Base-by-base conservation (phyloP, 805 yeast genomes). In the Saccharomycopsis microspora region DNA sequence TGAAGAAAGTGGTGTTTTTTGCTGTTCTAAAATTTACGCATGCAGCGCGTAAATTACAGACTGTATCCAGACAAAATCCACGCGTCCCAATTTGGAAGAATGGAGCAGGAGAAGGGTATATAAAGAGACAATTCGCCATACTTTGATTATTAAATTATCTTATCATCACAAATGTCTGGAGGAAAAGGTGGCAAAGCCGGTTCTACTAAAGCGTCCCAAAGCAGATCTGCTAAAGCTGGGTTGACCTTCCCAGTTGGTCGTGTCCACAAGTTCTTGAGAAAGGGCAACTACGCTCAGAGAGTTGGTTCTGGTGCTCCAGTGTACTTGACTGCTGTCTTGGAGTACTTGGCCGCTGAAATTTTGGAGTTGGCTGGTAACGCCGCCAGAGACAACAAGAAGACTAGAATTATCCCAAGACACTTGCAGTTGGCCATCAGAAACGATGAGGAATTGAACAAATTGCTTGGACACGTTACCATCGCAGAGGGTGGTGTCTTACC, bases 401-500 rank as follows among this genome's bases (percentile, higher is more conserved):
- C 96, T 64, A 89, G 97, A 83, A 89, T 89, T 62, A 87, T 88
- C 63, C 97, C 97, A 75, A 90, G 97, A 79, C 97, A 89, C 73
- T 80, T 89, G 72, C 96, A 89, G 74, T 79, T 89, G 63, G 97
- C 97, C 70, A 89, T 89, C 78, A 86, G 97, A 80, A 90, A 89
- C 67, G 97, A 90, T 78, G 97, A 90, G 74, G 97, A 90, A 73
- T 80, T 90, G 71, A 89, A 90, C 85, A 88, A 85, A 71, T 79
- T 89, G 62, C 77, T 90, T 57, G 80, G 82, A 56, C 87, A 87
- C 68, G 98, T 90, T 57, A 89, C 96, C 57, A 90, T 89, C 63
- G 96, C 97, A 59, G 95, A 88, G 73, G 97, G 97, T 82, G 97
- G 97, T 85, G 97, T 90, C 62, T 79, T 89, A 71, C 97, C 97